phyloP scores from a whole-genome alignment of 257 asterid species.

The Lavandula angustifolia region DNA sequence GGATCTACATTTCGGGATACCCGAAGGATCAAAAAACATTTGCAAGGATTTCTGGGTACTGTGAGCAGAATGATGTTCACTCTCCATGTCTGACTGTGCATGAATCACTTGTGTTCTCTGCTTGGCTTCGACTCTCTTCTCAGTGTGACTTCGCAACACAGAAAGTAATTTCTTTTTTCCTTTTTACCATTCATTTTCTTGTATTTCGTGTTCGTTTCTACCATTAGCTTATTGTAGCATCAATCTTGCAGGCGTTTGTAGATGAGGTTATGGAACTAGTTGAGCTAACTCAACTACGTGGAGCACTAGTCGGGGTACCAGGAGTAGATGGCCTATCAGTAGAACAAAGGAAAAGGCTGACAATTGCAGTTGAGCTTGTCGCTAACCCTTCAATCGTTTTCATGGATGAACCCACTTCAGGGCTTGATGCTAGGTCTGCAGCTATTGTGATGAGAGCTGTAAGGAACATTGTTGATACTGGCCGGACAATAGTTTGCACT shows the following conservation, averaged over 20 bases:
- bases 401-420: slow-evolving; percentile 95
- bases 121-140: slow-evolving; percentile 80
- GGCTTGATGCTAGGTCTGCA: slow-evolving; percentile 90
- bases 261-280: slow-evolving; percentile 83
- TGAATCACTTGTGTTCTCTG: slow-evolving; percentile 81
- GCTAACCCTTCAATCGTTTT: slow-evolving; percentile 89
- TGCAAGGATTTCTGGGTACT: slow-evolving; percentile 89
- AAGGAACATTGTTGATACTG: slow-evolving; percentile 87
- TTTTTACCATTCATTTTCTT: slow-evolving; percentile 11
- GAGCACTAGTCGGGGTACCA: slow-evolving; percentile 81
- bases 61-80: slow-evolving; percentile 88
- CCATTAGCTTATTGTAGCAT: slow-evolving; percentile 16
- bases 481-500: slow-evolving; percentile 88
- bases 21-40: slow-evolving; percentile 88
- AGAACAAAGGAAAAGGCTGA: slow-evolving; percentile 84
- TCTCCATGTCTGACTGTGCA: slow-evolving; percentile 84
- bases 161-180: slow-evolving; percentile 44
- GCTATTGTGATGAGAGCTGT: slow-evolving; percentile 94
- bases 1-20: slow-evolving; percentile 66
- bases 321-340: slow-evolving; percentile 80
- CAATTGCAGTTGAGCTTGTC: slow-evolving; percentile 84
- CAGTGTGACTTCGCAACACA: slow-evolving; percentile 62
- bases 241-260: slow-evolving; percentile 62
- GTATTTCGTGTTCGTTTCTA: neutral
- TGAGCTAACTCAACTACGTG: slow-evolving; percentile 58